Evolutionary conservation across 805 yeast genomes (phyloP).

Genomic region (Ogataea neopini): DNA sequence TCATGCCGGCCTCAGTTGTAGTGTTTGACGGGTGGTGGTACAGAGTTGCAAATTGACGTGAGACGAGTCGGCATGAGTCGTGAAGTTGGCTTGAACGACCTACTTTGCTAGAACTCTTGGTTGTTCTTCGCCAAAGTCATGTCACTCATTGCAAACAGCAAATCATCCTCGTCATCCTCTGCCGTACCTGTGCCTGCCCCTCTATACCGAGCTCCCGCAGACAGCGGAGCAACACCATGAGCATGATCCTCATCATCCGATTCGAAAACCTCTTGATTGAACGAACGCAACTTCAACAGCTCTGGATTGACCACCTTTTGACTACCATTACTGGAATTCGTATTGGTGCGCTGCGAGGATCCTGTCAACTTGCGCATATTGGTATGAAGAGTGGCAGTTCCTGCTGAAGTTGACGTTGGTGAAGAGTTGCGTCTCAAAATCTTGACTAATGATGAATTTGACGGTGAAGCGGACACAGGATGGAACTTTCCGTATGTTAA

Average conservation of each 20-base stretch:
- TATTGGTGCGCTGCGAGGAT: constrained; percentile 21
- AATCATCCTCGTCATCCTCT: constrained; percentile 65
- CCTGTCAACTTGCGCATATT: constrained; percentile 15
- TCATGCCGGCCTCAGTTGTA: too few species aligned
- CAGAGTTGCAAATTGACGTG: too few species aligned
- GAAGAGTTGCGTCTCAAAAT: constrained; percentile 20
- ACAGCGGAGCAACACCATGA: constrained; percentile 20
- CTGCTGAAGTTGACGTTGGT: constrained; percentile 14
- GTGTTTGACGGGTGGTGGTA: too few species aligned
- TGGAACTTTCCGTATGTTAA: constrained; percentile 25
- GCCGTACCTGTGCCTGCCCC: constrained; percentile 12
- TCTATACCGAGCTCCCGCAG: constrained; percentile 8
- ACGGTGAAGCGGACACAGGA: constrained; percentile 21
- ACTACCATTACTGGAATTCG: constrained; percentile 19
- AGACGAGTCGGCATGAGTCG: too few species aligned
- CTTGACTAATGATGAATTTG: constrained; percentile 23
- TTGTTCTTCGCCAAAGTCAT: constrained; percentile 45
- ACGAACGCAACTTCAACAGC: constrained; percentile 32
- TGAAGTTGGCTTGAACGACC: too few species aligned
- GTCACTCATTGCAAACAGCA: constrained; percentile 73
- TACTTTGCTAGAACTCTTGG: constrained; percentile 23
- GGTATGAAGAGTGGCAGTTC: constrained; percentile 14
- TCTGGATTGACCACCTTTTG: constrained; percentile 24
- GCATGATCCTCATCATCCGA: constrained; percentile 36
- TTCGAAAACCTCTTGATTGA: constrained; percentile 35